Conservation (phyloP, 805 yeast genomes). For the Teunomyces cretensis region DNA sequence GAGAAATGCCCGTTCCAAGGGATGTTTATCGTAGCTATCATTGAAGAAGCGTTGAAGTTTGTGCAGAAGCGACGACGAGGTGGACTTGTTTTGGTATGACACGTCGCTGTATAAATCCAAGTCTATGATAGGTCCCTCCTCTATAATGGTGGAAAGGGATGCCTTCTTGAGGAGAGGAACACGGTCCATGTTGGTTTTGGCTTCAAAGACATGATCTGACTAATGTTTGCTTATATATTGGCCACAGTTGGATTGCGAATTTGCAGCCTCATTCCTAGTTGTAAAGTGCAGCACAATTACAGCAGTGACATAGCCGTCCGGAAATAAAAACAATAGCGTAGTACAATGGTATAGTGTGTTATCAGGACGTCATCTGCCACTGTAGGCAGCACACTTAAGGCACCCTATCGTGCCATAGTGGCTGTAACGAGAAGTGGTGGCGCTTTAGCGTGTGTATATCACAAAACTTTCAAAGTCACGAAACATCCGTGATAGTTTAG, state of each 20-base stretch:
- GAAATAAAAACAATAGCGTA: too few relatives aligned
- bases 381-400: too few relatives aligned
- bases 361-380: too few relatives aligned
- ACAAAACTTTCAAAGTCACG: too few relatives aligned
- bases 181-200: background rate
- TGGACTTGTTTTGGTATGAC: background rate
- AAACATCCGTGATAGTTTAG: constrained; percentile 4
- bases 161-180: background rate
- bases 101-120: background rate
- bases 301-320: too few relatives aligned
- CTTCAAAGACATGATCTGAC: background rate
- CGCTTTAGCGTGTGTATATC: too few relatives aligned
- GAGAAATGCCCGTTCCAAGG: constrained; percentile 41
- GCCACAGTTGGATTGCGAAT: constrained; percentile 4
- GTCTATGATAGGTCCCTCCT: background rate
- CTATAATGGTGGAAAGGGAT: background rate
- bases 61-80: background rate
- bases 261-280: constrained; percentile 1
- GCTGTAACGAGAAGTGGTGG: too few relatives aligned
- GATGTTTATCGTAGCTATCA: constrained; percentile 35
- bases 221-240: background rate
- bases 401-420: too few relatives aligned
- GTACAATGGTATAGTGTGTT: too few relatives aligned
- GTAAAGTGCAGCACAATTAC: background rate
- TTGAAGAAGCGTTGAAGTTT: constrained; percentile 13